phyloP scores from a whole-genome alignment of 371 early-diverging fungal species.

The Mortierella sp. region DNA sequence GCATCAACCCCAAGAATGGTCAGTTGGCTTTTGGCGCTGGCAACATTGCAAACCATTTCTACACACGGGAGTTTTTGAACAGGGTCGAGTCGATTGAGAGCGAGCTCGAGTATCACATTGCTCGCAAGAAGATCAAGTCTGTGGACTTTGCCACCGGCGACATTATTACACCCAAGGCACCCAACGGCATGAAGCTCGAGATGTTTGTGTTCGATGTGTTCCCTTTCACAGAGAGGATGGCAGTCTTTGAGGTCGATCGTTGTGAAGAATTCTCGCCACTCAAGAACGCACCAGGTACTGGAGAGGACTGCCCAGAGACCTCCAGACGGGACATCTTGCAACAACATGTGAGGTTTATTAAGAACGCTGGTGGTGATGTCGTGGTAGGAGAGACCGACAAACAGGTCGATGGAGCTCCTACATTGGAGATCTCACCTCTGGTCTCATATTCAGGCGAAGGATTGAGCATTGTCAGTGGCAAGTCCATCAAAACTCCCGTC shows the following conservation, averaged over 20 bases:
- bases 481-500: slow-evolving; percentile 47
- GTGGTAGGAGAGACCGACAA: slow-evolving; percentile 64
- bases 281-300: slow-evolving; percentile 95
- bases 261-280: slow-evolving; percentile 97
- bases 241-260: slow-evolving; percentile 92
- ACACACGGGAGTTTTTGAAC: slow-evolving; percentile 90
- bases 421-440: slow-evolving; percentile 89
- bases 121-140: slow-evolving; percentile 96
- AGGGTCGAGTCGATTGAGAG: slow-evolving; percentile 83
- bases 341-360: slow-evolving; percentile 86
- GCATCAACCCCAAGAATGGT: slow-evolving; percentile 68
- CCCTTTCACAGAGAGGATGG: slow-evolving; percentile 86
- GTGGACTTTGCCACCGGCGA: slow-evolving; percentile 84
- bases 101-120: slow-evolving; percentile 93
- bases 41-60: slow-evolving; percentile 98
- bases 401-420: slow-evolving; percentile 53
- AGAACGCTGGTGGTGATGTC: slow-evolving; percentile 87
- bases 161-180: slow-evolving; percentile 74
- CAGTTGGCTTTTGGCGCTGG: slow-evolving; percentile 88
- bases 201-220: slow-evolving; percentile 90
- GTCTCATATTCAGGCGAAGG: slow-evolving; percentile 96
- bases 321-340: slow-evolving; percentile 87
- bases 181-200: slow-evolving; percentile 97
- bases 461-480: slow-evolving; percentile 59
- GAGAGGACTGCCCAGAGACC: slow-evolving; percentile 93